Percentiles rank a stretch among this genome's conserved stretches.
phyloP scores from a whole-genome alignment of 2,329 filamentous ascomycete species.

The Cordyceps cateniannulata region DNA sequence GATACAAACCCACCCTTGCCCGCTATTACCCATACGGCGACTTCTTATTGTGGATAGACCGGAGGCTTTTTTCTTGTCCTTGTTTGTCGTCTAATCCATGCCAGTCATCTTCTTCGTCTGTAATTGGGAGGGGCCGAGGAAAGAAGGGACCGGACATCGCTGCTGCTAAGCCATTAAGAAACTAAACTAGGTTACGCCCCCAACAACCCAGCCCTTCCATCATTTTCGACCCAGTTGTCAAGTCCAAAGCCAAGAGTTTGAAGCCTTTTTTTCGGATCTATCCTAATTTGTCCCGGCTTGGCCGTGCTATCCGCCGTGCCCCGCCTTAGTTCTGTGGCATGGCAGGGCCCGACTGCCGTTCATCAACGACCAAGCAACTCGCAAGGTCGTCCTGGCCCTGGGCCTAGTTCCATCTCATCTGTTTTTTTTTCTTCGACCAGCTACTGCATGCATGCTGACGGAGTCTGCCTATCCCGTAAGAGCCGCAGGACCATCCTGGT shows the following conservation, averaged over 20 bases:
- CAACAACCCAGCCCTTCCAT: not conserved
- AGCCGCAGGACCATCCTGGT: not conserved
- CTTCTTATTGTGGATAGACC: not conserved
- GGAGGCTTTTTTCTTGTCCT: not conserved
- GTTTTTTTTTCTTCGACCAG: not conserved
- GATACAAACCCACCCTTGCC: not conserved
- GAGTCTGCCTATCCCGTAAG: not conserved
- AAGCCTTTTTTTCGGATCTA: not conserved
- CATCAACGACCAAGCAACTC: not conserved
- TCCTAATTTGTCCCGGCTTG: not conserved
- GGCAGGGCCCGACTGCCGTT: not conserved
- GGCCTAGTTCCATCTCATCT: not conserved
- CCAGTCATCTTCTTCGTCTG: not conserved
- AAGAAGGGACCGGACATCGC: not conserved
- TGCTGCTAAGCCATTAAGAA: too few species aligned
- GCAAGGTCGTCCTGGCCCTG: not conserved
- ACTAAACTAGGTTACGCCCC: not conserved
- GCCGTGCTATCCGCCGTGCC: not conserved
- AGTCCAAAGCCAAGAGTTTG: not conserved
- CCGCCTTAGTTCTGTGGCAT: not conserved
- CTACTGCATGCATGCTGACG: conserved; percentile 6
- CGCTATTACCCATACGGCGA: not conserved
- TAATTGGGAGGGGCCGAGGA: not conserved
- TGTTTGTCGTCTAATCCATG: not conserved
- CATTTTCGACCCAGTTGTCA: not conserved